phyloP scores from a whole-genome alignment of 2,329 filamentous ascomycete genomes.

The Beauveria sp. region DNA sequence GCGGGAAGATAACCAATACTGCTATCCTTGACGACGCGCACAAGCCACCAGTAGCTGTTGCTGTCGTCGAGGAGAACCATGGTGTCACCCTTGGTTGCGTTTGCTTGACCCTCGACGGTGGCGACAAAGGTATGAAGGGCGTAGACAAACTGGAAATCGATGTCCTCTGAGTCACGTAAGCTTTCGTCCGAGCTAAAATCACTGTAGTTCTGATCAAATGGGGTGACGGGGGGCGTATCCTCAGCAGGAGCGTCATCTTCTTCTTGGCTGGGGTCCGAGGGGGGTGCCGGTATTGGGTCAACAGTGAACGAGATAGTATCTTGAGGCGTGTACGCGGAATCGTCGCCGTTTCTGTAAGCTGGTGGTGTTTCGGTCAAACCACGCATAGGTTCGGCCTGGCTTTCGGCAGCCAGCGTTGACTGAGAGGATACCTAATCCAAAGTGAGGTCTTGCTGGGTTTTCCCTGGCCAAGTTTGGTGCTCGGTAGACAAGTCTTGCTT shows the following conservation, averaged over 20 bases:
- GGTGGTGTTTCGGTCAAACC: neutral
- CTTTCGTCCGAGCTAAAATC: slow-evolving; percentile 67
- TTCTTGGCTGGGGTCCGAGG: slow-evolving; percentile 14
- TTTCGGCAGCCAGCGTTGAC: neutral
- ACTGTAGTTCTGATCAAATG: slow-evolving; percentile 54
- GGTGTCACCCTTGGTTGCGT: slow-evolving; percentile 95
- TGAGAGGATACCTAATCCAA: slow-evolving; percentile 3
- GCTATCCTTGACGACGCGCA: slow-evolving; percentile 92
- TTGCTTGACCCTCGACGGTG: slow-evolving; percentile 95
- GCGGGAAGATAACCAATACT: slow-evolving; percentile 93
- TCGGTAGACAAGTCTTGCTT: neutral
- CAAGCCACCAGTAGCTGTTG: slow-evolving; percentile 99
- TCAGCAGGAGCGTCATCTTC: slow-evolving; percentile 38
- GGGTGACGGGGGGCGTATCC: slow-evolving; percentile 52
- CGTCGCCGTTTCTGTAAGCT: neutral
- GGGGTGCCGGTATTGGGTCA: neutral
- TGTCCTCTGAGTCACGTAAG: slow-evolving; percentile 95
- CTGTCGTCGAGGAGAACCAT: slow-evolving; percentile 98
- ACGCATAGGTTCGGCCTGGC: neutral
- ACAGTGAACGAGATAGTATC: neutral
- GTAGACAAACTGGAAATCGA: slow-evolving; percentile 99
- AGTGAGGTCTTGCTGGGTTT: neutral
- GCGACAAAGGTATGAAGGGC: slow-evolving; percentile 96
- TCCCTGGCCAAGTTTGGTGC: neutral
- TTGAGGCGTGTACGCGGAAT: neutral